Conservation (phyloP, 768 basidiomycete genomes). For the Xanthoconium stramineum region DNA sequence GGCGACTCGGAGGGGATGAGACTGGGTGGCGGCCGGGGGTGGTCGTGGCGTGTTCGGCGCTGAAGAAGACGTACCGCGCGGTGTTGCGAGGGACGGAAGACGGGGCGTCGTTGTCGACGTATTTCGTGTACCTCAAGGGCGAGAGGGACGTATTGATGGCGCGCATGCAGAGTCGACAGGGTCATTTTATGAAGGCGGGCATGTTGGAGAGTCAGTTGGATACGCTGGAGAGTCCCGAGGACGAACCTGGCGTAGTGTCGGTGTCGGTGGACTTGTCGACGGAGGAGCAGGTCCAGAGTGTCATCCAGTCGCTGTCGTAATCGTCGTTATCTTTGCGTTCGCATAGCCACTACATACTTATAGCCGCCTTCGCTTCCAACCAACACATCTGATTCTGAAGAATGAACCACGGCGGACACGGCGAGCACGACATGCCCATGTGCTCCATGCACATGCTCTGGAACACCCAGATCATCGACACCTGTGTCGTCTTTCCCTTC, state of each 20-base stretch:
- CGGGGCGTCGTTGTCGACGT: conserved; percentile 46
- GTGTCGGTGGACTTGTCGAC: conserved; percentile 54
- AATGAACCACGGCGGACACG: conserved; percentile 38
- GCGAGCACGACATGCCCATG: conserved; percentile 45
- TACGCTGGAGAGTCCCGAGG: conserved; percentile 67
- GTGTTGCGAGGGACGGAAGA: conserved; percentile 54
- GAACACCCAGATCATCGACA: conserved; percentile 78
- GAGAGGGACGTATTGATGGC: conserved; percentile 50
- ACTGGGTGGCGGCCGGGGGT: conserved; percentile 40
- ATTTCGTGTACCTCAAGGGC: conserved; percentile 80
- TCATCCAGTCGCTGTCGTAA: conserved; percentile 14
- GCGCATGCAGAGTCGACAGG: conserved; percentile 59
- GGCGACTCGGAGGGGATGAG: background rate
- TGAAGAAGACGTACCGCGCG: conserved; percentile 80
- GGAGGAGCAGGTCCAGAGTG: conserved; percentile 51
- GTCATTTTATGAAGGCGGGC: conserved; percentile 79
- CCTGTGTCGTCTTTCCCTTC: conserved; percentile 74
- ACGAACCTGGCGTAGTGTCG: conserved; percentile 64
- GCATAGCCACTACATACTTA: conserved; percentile 1
- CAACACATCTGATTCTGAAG: background rate
- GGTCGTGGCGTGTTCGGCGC: conserved; percentile 84
- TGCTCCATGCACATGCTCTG: conserved; percentile 86
- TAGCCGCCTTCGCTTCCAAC: background rate
- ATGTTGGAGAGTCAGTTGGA: conserved; percentile 81
- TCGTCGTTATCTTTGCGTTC: background rate